Evolutionary conservation across 331 rosid species (phyloP).

Genomic region (Pyracantha coccinea): DNA sequence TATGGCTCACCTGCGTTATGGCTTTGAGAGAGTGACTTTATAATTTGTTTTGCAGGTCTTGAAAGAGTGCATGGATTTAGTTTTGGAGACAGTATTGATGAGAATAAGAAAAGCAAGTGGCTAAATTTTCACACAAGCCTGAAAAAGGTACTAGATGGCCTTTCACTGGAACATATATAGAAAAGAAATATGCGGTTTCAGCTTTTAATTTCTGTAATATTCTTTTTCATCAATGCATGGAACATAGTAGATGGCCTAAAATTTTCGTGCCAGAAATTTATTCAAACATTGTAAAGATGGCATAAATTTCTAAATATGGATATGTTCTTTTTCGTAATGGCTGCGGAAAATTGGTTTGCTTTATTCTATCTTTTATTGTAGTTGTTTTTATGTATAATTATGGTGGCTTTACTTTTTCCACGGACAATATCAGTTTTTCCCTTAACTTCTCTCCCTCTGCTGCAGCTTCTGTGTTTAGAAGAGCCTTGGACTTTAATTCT

Average conservation of each 20-base stretch:
- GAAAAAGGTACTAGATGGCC: constrained; percentile 46
- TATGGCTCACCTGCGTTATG: background rate
- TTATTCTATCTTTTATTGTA: background rate
- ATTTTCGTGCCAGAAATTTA: background rate
- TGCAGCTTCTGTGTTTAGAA: constrained; percentile 79
- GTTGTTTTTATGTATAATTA: background rate
- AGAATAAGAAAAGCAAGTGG: constrained; percentile 66
- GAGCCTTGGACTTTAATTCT: constrained; percentile 82
- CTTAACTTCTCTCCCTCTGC: background rate
- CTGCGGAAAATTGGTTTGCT: background rate
- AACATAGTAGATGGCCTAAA: background rate
- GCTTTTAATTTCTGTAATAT: background rate
- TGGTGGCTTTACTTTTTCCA: background rate
- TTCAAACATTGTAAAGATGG: background rate
- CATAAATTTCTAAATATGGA: background rate
- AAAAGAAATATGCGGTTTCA: background rate
- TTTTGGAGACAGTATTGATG: constrained; percentile 87
- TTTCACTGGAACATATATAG: background rate
- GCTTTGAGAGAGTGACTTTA: background rate
- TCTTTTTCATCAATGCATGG: background rate
- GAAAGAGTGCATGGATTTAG: constrained; percentile 88
- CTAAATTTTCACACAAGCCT: constrained; percentile 49
- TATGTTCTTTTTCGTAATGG: background rate
- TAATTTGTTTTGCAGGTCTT: constrained; percentile 47
- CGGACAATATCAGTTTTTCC: background rate